Conservation (phyloP, 768 basidiomycete genomes). For the Suillus decipiens region DNA sequence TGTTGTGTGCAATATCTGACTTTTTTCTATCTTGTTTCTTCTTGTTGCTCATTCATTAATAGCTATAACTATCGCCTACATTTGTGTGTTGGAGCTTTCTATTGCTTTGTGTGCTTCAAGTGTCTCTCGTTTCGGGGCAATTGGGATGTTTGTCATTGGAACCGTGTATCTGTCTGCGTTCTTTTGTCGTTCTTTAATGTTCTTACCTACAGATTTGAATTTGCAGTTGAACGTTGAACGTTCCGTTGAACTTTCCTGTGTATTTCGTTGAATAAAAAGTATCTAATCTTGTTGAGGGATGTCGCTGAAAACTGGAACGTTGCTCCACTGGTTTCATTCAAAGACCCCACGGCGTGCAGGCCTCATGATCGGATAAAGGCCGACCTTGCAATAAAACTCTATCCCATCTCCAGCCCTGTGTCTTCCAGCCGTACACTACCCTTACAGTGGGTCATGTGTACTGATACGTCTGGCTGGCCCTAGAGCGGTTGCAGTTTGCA, state of each 20-base stretch:
- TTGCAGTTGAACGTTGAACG: background rate
- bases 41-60: slow-evolving; percentile 5
- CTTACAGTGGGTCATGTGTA: no score
- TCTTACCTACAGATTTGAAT: background rate
- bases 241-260: background rate
- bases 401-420: no score
- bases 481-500: no score
- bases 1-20: slow-evolving; percentile 1
- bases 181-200: slow-evolving; percentile 3
- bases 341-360: no score
- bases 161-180: background rate
- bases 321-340: no score
- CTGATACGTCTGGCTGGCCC: no score
- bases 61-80: background rate
- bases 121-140: background rate
- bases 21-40: background rate
- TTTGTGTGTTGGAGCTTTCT: background rate
- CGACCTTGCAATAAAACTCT: no score
- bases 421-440: no score
- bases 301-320: background rate
- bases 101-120: slow-evolving; percentile 3
- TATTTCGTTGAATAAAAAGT: background rate
- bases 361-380: no score
- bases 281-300: background rate
- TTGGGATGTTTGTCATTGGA: background rate